These are phyloP conservation scores for Setomelanomma holmii DNA, from an alignment of 2,329 filamentous ascomycete species.

Conservation along the genomic window DNA sequence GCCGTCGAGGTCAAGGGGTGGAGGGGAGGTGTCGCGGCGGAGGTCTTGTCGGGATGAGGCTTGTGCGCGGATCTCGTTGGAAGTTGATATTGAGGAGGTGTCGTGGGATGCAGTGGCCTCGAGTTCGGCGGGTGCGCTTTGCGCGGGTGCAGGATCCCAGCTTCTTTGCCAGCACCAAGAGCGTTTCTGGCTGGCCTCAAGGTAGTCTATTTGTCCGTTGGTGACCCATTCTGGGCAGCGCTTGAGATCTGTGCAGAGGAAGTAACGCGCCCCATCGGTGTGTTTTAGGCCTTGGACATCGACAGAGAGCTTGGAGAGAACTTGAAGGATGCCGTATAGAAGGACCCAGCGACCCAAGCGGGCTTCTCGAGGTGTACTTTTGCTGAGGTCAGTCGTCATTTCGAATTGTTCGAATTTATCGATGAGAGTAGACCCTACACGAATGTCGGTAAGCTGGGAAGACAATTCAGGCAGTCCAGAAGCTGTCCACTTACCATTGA, in stretches of 20 bases:
- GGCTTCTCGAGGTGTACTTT: conserved; percentile 48
- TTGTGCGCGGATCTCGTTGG: background rate
- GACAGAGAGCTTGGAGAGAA: conserved; percentile 52
- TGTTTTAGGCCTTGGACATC: conserved; percentile 49
- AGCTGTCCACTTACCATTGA: conserved; percentile 47
- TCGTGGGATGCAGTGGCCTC: conserved; percentile 23
- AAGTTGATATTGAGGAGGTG: background rate
- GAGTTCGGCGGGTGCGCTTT: conserved; percentile 38
- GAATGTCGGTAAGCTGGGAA: too few relatives aligned
- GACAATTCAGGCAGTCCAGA: too few relatives aligned
- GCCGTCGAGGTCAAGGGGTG: conserved; percentile 16
- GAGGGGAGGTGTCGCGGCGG: conserved; percentile 12
- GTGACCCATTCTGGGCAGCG: conserved; percentile 48
- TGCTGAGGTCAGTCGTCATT: conserved; percentile 42
- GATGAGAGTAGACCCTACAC: conserved; percentile 47
- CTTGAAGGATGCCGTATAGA: conserved; percentile 52
- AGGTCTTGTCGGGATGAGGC: background rate
- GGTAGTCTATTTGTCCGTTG: conserved; percentile 28
- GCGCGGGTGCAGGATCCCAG: conserved; percentile 34
- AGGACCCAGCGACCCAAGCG: conserved; percentile 55
- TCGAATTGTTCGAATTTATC: conserved; percentile 53
- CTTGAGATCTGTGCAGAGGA: conserved; percentile 49
- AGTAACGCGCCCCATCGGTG: conserved; percentile 48
- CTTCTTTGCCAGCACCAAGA: conserved; percentile 48
- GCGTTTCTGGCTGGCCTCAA: conserved; percentile 40